Evolutionary conservation across 1,139 yeast genomes (phyloP).

Genomic region (Candida frijolesensis): DNA sequence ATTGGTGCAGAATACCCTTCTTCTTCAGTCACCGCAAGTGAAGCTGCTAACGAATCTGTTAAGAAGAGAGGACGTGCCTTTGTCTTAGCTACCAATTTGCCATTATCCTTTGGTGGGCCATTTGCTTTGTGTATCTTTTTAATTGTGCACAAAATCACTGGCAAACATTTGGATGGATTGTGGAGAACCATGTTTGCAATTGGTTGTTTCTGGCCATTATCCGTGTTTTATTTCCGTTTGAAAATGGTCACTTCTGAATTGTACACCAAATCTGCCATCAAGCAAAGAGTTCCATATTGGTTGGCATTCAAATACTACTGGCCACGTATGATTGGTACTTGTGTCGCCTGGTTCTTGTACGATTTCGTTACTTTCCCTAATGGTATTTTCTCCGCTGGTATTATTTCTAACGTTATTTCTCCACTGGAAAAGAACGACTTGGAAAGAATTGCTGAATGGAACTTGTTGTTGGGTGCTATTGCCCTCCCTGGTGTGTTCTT

Average conservation of each 20-base stretch:
- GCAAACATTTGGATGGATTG: constrained; percentile 49
- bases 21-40: constrained; percentile 68
- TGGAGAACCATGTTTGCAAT: constrained; percentile 80
- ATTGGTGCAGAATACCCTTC: constrained; percentile 81
- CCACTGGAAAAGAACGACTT: constrained; percentile 29
- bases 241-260: constrained; percentile 68
- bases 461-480: constrained; percentile 42
- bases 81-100: constrained; percentile 68
- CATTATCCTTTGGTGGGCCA: constrained; percentile 76
- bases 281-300: constrained; percentile 47
- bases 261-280: constrained; percentile 49
- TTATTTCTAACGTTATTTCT: constrained; percentile 39
- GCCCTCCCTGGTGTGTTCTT: constrained; percentile 51
- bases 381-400: constrained; percentile 51
- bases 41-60: constrained; percentile 67
- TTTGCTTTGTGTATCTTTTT: constrained; percentile 69
- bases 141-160: constrained; percentile 64
- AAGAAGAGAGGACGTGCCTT: constrained; percentile 67
- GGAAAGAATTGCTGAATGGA: constrained; percentile 52
- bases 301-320: constrained; percentile 49
- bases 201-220: constrained; percentile 74
- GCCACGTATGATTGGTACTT: constrained; percentile 47
- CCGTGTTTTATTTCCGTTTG: constrained; percentile 70
- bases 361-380: constrained; percentile 57
- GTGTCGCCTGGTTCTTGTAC: constrained; percentile 52